Conservation (phyloP, 2,329 filamentous ascomycete species). For the Hymenoscyphus occultus region DNA sequence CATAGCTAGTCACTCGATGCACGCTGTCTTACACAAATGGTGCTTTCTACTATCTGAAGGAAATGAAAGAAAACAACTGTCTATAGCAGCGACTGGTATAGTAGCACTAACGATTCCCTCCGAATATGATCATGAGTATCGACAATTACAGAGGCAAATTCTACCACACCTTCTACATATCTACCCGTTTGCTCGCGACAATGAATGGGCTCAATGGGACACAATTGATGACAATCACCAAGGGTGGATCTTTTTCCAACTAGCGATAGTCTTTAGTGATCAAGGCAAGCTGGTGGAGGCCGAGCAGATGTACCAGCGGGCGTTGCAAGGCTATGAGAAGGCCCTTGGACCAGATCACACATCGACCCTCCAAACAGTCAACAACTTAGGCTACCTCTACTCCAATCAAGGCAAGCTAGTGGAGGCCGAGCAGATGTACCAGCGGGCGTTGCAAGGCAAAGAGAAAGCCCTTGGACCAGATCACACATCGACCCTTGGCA, state of each 20-base stretch:
- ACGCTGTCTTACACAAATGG: constrained; percentile 4
- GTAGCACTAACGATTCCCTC: background rate
- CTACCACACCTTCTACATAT: background rate
- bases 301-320: constrained; percentile 13
- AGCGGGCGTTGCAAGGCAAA: constrained; percentile 21
- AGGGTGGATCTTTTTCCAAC: background rate
- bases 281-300: constrained; percentile 28
- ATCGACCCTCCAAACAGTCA: constrained; percentile 11
- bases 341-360: constrained; percentile 8
- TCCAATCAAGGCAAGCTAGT: constrained; percentile 23
- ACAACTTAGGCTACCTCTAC: constrained; percentile 28
- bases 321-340: constrained; percentile 20
- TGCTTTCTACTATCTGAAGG: background rate
- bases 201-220: background rate
- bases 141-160: background rate
- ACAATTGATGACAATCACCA: background rate
- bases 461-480: constrained; percentile 21
- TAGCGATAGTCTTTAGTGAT: constrained; percentile 19
- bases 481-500: constrained; percentile 13
- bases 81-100: background rate
- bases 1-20: background rate
- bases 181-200: background rate
- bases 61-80: background rate
- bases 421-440: constrained; percentile 29
- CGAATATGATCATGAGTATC: background rate